phyloP scores from a whole-genome alignment of 805 yeast genomes.

The Suhomyces sp. region DNA sequence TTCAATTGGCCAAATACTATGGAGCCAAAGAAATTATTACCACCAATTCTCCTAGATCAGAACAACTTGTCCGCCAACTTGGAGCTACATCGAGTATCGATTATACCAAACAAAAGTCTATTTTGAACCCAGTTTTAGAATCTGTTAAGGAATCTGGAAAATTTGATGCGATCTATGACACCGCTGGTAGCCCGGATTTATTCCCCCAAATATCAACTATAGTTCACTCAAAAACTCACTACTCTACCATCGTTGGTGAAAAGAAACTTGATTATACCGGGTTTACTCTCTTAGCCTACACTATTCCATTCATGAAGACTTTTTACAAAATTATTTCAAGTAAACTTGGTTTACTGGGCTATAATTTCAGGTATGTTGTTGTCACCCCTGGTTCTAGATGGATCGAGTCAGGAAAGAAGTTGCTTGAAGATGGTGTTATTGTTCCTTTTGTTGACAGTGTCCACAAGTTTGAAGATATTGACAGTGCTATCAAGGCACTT shows the following conservation, averaged over 20 bases:
- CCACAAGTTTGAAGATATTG: slow-evolving; percentile 46
- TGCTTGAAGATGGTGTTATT: slow-evolving; percentile 46
- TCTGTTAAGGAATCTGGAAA: slow-evolving; percentile 31
- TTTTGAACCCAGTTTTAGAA: slow-evolving; percentile 34
- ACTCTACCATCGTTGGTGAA: slow-evolving; percentile 60
- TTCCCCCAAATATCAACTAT: slow-evolving; percentile 39
- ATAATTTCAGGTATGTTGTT: slow-evolving; percentile 27
- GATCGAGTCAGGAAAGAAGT: slow-evolving; percentile 29
- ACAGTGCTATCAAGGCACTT: slow-evolving; percentile 51
- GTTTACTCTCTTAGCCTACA: slow-evolving; percentile 1
- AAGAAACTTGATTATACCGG: slow-evolving; percentile 32
- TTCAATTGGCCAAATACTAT: slow-evolving; percentile 54
- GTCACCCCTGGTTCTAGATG: slow-evolving; percentile 12
- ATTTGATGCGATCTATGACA: slow-evolving; percentile 65
- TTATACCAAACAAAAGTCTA: slow-evolving; percentile 46
- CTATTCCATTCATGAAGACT: neutral
- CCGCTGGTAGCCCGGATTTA: slow-evolving; percentile 58
- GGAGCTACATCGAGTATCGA: slow-evolving; percentile 66
- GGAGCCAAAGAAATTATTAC: slow-evolving; percentile 54
- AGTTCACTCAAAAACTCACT: slow-evolving; percentile 53
- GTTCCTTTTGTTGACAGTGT: slow-evolving; percentile 54
- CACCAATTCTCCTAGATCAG: slow-evolving; percentile 52
- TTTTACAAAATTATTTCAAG: slow-evolving; percentile 10
- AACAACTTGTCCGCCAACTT: slow-evolving; percentile 37
- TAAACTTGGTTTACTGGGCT: slow-evolving; percentile 21